phyloP scores from a whole-genome alignment of 164 flowering plant species.

The Euptelea pleiosperma region DNA sequence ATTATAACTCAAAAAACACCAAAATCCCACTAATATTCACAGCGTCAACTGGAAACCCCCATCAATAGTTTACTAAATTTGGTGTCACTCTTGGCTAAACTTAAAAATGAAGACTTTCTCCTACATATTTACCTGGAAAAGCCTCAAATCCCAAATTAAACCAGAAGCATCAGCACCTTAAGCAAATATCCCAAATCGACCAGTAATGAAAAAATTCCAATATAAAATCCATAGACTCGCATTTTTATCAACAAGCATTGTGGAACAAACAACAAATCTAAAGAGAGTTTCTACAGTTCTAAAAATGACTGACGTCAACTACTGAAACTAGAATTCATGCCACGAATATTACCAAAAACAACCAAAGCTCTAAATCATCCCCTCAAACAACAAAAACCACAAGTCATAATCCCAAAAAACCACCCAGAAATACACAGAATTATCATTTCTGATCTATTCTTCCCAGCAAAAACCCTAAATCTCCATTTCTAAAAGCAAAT shows the following conservation, averaged over 20 bases:
- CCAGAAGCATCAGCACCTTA: neutral
- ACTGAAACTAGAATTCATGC: neutral
- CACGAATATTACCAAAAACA: neutral
- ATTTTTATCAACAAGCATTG: neutral
- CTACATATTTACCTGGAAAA: neutral
- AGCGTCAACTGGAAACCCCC: neutral
- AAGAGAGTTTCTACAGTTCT: slow-evolving; percentile 1
- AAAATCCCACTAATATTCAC: neutral
- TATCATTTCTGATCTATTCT: no score
- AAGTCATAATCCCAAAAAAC: neutral
- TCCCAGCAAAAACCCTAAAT: neutral
- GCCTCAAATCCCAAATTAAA: neutral
- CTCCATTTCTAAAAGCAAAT: slow-evolving; percentile 1
- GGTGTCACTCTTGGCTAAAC: neutral
- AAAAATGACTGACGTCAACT: no score
- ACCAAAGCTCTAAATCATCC: slow-evolving; percentile 3
- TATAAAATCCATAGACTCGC: neutral
- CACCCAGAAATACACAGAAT: neutral
- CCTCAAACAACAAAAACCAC: neutral
- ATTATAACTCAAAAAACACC: neutral
- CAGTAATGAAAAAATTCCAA: neutral
- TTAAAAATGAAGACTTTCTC: neutral
- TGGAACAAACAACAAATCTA: neutral
- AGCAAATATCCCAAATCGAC: neutral
- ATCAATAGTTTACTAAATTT: neutral